Evolutionary conservation across 495 filamentous ascomycete genomes (phyloP).

Genomic region (Neurospora sp.): DNA sequence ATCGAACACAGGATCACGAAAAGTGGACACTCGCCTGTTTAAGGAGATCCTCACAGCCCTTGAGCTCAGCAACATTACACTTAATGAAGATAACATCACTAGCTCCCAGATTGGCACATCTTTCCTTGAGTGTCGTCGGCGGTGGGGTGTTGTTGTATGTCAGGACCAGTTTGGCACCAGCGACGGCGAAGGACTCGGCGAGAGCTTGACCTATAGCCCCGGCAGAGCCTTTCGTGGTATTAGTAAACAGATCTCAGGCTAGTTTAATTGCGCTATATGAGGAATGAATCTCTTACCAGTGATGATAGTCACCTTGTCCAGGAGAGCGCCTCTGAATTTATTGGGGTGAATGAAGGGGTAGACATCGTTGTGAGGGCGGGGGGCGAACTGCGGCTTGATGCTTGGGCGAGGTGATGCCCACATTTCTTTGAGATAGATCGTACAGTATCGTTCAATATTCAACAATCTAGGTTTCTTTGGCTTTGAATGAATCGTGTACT

Average conservation of each 20-base stretch:
- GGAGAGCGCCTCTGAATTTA: slow-evolving; percentile 20
- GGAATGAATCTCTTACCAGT: slow-evolving; percentile 8
- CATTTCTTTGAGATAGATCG: not conserved
- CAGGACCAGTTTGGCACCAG: slow-evolving; percentile 20
- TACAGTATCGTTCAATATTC: too few species aligned
- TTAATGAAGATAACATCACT: slow-evolving; percentile 13
- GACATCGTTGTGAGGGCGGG: slow-evolving; percentile 22
- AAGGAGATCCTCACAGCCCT: slow-evolving; percentile 17
- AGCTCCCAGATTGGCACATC: slow-evolving; percentile 14
- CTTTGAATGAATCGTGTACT: not conserved
- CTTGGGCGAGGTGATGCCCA: not conserved
- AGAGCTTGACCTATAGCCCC: slow-evolving; percentile 21
- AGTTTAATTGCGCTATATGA: not conserved
- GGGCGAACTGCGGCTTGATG: slow-evolving; percentile 9
- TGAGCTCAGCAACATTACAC: slow-evolving; percentile 19
- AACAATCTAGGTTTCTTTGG: too few species aligned
- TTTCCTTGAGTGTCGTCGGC: slow-evolving; percentile 9
- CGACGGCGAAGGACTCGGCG: slow-evolving; percentile 27
- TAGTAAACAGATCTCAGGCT: not conserved
- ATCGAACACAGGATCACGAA: not conserved
- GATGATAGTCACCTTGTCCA: slow-evolving; percentile 21
- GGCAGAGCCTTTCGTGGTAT: slow-evolving; percentile 8
- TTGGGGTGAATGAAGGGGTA: slow-evolving; percentile 23
- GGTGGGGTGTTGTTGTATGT: slow-evolving; percentile 26
- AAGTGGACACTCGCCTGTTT: slow-evolving; percentile 7